Conservation (phyloP, 2,329 filamentous ascomycete genomes). For the Paecilomyces formosus region DNA sequence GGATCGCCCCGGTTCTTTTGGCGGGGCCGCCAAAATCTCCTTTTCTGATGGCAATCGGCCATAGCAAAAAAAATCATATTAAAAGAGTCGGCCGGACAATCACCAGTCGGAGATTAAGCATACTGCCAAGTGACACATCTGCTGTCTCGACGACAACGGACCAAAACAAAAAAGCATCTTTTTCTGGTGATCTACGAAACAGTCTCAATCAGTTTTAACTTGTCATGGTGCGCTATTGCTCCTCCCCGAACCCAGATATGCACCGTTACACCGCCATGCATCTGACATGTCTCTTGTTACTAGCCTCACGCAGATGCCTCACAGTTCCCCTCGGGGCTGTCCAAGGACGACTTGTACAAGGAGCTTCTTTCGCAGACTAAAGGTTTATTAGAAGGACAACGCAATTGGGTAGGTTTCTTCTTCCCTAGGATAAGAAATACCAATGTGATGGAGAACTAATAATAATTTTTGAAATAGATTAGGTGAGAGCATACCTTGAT, state of each 20-base stretch:
- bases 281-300: not conserved
- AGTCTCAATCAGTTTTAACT: not conserved
- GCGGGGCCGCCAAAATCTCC: not conserved
- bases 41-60: not conserved
- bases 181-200: not conserved
- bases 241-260: not conserved
- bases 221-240: not conserved
- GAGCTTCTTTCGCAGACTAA: constrained; percentile 32
- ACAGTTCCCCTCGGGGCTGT: constrained; percentile 29
- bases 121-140: not conserved
- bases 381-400: constrained; percentile 33
- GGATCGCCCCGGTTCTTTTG: not conserved
- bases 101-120: not conserved
- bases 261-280: not conserved
- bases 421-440: too few species aligned
- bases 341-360: constrained; percentile 36
- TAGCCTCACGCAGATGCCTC: constrained; percentile 43
- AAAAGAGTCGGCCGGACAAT: not conserved
- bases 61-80: not conserved
- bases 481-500: constrained; percentile 18
- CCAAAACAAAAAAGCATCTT: not conserved
- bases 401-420: constrained; percentile 37
- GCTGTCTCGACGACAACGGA: not conserved
- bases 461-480: constrained; percentile 14
- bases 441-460: not conserved